Evolutionary conservation across 2,329 filamentous ascomycete species (phyloP).

Genomic region (Scedosporium minutisporum): DNA sequence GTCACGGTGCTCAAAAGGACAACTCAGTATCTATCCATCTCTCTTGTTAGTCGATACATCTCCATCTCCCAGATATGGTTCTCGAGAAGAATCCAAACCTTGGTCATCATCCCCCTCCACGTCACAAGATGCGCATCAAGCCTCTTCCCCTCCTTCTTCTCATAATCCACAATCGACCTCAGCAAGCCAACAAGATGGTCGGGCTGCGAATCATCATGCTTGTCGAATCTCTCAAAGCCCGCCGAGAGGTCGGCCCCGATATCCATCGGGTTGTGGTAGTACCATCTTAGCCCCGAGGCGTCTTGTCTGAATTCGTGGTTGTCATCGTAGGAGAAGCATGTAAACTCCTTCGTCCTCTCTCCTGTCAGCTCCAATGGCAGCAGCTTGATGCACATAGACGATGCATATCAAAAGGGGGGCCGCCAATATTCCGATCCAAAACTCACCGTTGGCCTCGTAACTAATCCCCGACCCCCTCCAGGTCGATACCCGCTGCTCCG

Average conservation of each 20-base stretch:
- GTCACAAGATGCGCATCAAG: conserved; percentile 75
- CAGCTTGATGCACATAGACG: background rate
- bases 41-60: background rate
- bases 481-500: conserved; percentile 1
- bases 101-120: conserved; percentile 98
- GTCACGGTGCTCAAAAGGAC: conserved; percentile 63
- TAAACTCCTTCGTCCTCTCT: conserved; percentile 52
- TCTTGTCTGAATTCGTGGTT: conserved; percentile 68
- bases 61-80: background rate
- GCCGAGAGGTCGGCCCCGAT: conserved; percentile 64
- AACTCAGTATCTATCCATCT: background rate
- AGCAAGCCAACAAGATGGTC: conserved; percentile 82
- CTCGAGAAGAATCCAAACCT: conserved; percentile 44
- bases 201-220: conserved; percentile 62
- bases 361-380: too few relatives aligned
- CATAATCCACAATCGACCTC: conserved; percentile 62
- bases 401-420: background rate
- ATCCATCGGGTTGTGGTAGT: conserved; percentile 57
- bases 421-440: background rate
- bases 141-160: conserved; percentile 56
- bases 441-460: conserved; percentile 3
- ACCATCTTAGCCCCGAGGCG: conserved; percentile 75
- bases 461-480: background rate
- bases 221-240: conserved; percentile 74
- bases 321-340: conserved; percentile 88